phyloP scores from a whole-genome alignment of 2,329 filamentous ascomycete species.

The Fusarium zealandicum region DNA sequence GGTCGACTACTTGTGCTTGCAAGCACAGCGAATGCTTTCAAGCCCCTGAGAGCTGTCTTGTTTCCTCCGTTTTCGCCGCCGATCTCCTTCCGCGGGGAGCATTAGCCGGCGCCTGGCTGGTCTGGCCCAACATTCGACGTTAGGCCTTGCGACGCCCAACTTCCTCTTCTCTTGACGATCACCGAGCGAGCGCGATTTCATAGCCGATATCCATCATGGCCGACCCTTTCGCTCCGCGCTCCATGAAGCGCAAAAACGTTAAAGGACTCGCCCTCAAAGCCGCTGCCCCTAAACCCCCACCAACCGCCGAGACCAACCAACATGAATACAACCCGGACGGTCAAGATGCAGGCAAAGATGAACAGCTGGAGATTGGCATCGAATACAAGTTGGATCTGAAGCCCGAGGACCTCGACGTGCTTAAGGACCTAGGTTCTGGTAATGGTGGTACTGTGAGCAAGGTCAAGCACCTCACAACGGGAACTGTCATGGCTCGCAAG shows the following conservation, averaged over 20 bases:
- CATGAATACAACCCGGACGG: slow-evolving; percentile 67
- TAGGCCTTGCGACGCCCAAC: slow-evolving; percentile 15
- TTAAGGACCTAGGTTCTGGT: slow-evolving; percentile 93
- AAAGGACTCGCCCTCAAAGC: slow-evolving; percentile 91
- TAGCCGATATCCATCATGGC: slow-evolving; percentile 56
- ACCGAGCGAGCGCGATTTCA: slow-evolving; percentile 12
- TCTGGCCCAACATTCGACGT: slow-evolving; percentile 23
- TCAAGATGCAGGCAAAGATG: slow-evolving; percentile 61
- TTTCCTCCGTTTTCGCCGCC: slow-evolving; percentile 6
- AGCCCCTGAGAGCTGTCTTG: slow-evolving; percentile 6
- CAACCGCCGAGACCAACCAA: slow-evolving; percentile 76
- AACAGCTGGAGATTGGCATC: slow-evolving; percentile 89
- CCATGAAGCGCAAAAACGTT: slow-evolving; percentile 99
- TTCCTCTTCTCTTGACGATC: neutral
- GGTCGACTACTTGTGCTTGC: slow-evolving; percentile 12
- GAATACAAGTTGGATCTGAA: slow-evolving; percentile 94
- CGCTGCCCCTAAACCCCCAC: slow-evolving; percentile 73
- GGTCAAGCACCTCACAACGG: slow-evolving; percentile 91
- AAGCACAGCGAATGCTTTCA: slow-evolving; percentile 5
- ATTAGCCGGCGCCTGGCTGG: slow-evolving; percentile 26
- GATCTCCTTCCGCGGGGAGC: slow-evolving; percentile 26
- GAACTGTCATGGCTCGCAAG: slow-evolving; percentile 98
- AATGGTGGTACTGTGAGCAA: slow-evolving; percentile 99
- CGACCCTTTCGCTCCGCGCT: slow-evolving; percentile 71
- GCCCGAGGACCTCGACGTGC: slow-evolving; percentile 88